Base-by-base conservation (phyloP, 108 stramenopile genomes). In the Cyclotella distinguenda region DNA sequence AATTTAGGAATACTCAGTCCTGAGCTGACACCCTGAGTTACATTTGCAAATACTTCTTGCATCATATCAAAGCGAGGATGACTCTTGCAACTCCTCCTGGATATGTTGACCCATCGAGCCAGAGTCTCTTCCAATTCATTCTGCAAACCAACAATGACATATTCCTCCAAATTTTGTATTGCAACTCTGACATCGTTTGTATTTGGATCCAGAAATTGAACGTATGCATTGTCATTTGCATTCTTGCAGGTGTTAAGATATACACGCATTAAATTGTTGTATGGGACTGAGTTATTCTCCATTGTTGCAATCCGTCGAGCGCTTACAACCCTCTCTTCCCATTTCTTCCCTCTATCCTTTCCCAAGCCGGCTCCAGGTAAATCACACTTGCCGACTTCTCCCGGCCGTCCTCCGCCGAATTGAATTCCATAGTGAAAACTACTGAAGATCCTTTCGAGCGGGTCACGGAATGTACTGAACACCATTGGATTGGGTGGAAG, bases 81-180 rank as follows among this genome's bases (percentile, higher is more conserved):
- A 21, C 32, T 32, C 12, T 23, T 7, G 34, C 60, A 60, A 43
- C 60, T 58, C 18, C 45, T 16, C 23, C 60, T 26, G 0, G 51
- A 43, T 31, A 70, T 46, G 12, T 70, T 58, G 5, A 33, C 35
- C 50, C 50, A 61, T 6, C 69, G 69, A 30, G 25, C 18, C 22
- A 70, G 10, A n/a, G 60, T 25, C 9, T 40, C 51, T 9, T 33
- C 50, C 22, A 70, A 12, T 18, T 70, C 60, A 34, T 48, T 60
- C 19, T 70, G 69, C 39, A 70, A 35, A 27, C 69, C 69, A 16
- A 70, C 60, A 23, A 70, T 70, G 19, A 70, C 59, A 61, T 70
- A 53, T 11, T 60, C 33, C 26, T 70, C 58, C 22, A 70, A 54
- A 38, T 70, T 60, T 16, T 28, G 4, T 30, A 70, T 12, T 10